Percentiles rank a stretch among this genome's conserved stretches.
phyloP scores from a whole-genome alignment of 192 early-diverging fungal species.

The Linderina pennispora region DNA sequence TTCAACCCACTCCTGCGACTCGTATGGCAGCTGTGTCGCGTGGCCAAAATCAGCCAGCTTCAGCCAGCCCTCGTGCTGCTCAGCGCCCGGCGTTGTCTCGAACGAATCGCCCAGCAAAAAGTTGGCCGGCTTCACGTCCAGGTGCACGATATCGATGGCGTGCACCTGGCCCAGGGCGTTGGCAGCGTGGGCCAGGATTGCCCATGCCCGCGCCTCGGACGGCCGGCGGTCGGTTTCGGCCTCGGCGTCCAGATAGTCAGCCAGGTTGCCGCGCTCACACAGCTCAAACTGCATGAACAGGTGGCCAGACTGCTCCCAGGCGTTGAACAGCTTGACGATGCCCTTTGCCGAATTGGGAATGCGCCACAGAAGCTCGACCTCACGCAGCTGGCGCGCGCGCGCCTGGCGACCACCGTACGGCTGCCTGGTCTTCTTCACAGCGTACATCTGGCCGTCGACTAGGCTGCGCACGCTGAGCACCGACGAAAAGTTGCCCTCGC shows the following conservation, averaged over 20 bases:
- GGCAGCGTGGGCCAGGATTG: slow-evolving; percentile 42
- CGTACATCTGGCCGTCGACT: slow-evolving; percentile 58
- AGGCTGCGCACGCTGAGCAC: slow-evolving; percentile 71
- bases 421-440: slow-evolving; percentile 73
- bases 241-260: slow-evolving; percentile 18
- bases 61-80: slow-evolving; percentile 50
- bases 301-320: slow-evolving; percentile 90
- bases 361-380: slow-evolving; percentile 75
- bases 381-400: slow-evolving; percentile 63
- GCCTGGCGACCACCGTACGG: slow-evolving; percentile 67
- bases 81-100: slow-evolving; percentile 14
- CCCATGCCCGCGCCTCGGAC: slow-evolving; percentile 65
- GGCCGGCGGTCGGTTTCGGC: slow-evolving; percentile 9
- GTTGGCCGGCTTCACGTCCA: slow-evolving; percentile 90
- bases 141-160: slow-evolving; percentile 62
- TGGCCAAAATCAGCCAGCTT: slow-evolving; percentile 93
- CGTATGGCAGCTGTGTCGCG: slow-evolving; percentile 44
- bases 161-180: slow-evolving; percentile 72
- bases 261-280: slow-evolving; percentile 69
- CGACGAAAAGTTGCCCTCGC: slow-evolving; percentile 74
- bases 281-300: slow-evolving; percentile 88
- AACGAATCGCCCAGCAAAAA: slow-evolving; percentile 57
- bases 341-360: slow-evolving; percentile 52
- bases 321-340: slow-evolving; percentile 66
- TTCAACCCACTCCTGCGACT: slow-evolving; percentile 21